phyloP scores from a whole-genome alignment of 768 basidiomycete genomes.

The Lactarius evosmus region DNA sequence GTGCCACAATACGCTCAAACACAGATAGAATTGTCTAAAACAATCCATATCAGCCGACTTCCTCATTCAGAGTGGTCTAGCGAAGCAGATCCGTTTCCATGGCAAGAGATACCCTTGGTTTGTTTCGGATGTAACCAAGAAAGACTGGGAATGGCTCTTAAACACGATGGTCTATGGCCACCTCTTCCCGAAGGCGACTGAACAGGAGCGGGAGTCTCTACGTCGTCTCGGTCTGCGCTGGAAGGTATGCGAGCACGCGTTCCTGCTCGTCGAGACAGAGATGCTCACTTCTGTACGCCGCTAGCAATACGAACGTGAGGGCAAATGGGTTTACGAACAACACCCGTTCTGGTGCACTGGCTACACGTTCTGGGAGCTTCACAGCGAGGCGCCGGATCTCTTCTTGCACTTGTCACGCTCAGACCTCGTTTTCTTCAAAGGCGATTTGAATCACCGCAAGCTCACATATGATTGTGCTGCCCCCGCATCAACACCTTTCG shows the following conservation, averaged over 20 bases:
- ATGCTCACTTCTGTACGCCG: conserved; percentile 15
- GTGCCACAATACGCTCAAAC: conserved; percentile 27
- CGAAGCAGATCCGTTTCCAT: conserved; percentile 84
- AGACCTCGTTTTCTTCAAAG: conserved; percentile 93
- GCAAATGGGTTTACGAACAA: conserved; percentile 92
- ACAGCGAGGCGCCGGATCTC: conserved; percentile 80
- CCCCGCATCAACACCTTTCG: conserved; percentile 83
- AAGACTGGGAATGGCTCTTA: conserved; percentile 91
- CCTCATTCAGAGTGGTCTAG: conserved; percentile 85
- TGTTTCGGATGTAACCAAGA: conserved; percentile 87
- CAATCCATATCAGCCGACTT: conserved; percentile 72
- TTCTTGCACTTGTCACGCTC: conserved; percentile 89
- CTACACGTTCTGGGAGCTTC: conserved; percentile 89
- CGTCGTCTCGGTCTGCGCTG: conserved; percentile 77
- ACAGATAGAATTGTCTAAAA: background rate
- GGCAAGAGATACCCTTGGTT: conserved; percentile 97
- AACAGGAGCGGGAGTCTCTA: conserved; percentile 77
- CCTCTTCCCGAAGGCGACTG: conserved; percentile 80
- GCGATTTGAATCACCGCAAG: conserved; percentile 91
- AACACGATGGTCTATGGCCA: conserved; percentile 90
- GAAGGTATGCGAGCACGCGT: conserved; percentile 57
- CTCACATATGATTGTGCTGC: conserved; percentile 84
- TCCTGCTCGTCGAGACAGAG: background rate
- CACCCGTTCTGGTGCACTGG: conserved; percentile 97
- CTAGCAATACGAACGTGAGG: conserved; percentile 88